Conservation (phyloP, 83 land plant genomes). For the Larix sibirica region DNA sequence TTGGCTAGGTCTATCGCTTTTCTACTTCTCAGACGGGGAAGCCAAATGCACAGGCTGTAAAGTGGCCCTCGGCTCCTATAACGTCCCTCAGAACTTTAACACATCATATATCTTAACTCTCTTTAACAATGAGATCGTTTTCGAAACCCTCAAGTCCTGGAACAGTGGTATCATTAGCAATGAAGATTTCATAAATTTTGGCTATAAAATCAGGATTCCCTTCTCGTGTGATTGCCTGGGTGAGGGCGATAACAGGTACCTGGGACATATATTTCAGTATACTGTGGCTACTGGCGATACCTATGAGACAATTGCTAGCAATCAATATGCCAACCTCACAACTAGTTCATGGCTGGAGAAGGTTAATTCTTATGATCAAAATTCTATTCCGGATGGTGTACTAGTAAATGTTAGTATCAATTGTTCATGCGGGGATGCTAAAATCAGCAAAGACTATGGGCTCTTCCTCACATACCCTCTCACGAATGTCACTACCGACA, state of each 20-base stretch:
- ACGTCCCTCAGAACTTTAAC: too few species aligned
- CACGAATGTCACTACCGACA: conserved; percentile 31
- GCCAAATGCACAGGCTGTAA: too few species aligned
- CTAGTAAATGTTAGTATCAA: conserved; percentile 48
- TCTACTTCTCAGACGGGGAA: too few species aligned
- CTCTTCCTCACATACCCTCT: conserved; percentile 60
- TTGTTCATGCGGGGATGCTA: conserved; percentile 55
- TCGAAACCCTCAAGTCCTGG: too few species aligned
- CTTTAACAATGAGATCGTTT: too few species aligned
- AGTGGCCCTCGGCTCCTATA: too few species aligned
- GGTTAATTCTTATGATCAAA: conserved; percentile 25
- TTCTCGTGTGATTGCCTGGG: too few species aligned
- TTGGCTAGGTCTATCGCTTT: too few species aligned
- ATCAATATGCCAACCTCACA: conserved; percentile 40
- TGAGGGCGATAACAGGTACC: conserved; percentile 9
- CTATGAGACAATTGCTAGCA: conserved; percentile 23
- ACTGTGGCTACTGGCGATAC: conserved; percentile 23
- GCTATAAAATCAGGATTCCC: too few species aligned
- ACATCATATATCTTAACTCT: too few species aligned
- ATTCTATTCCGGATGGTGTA: conserved; percentile 19
- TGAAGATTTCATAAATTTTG: too few species aligned
- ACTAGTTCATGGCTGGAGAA: conserved; percentile 31
- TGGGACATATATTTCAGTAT: conserved; percentile 42
- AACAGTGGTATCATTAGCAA: too few species aligned
- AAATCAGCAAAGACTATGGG: conserved; percentile 45